A percentile compares a stretch with the other conserved stretches of the same genome.
Evolutionary conservation across 108 stramenopile genomes (phyloP).

Genomic region (Fistulifera pelliculosa): DNA sequence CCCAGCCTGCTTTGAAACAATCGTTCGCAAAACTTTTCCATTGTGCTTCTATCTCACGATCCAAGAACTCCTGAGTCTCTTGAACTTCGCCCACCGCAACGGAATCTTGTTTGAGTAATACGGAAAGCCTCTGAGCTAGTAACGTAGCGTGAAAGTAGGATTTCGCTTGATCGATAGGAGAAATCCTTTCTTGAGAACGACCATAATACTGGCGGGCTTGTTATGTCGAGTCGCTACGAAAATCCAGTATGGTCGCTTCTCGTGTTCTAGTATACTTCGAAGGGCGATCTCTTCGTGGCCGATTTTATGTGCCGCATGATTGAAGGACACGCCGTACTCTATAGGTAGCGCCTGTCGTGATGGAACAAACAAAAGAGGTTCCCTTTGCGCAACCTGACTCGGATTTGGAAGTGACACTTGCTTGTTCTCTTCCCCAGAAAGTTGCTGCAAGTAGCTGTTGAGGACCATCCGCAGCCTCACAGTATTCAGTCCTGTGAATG

Average conservation of each 20-base stretch:
- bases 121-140: constrained; percentile 5
- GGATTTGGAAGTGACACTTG: constrained; percentile 34
- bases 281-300: constrained; percentile 47
- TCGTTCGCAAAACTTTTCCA: constrained; percentile 20
- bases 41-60: constrained; percentile 3
- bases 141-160: constrained; percentile 59
- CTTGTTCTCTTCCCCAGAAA: neutral
- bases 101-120: neutral
- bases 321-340: neutral
- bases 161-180: constrained; percentile 37
- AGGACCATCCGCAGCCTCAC: constrained; percentile 46
- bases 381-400: constrained; percentile 37
- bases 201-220: constrained; percentile 21
- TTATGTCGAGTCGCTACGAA: neutral
- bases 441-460: constrained; percentile 25
- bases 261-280: constrained; percentile 32
- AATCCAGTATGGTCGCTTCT: neutral
- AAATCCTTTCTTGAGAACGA: constrained; percentile 33
- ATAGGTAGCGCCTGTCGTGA: constrained; percentile 9
- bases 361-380: constrained; percentile 59
- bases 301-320: constrained; percentile 3
- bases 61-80: neutral
- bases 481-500: constrained; percentile 61
- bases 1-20: constrained; percentile 29
- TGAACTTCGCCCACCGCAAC: constrained; percentile 1